Evolutionary conservation across 805 yeast species (phyloP).

Genomic region (Myxozyma kluyveri): DNA sequence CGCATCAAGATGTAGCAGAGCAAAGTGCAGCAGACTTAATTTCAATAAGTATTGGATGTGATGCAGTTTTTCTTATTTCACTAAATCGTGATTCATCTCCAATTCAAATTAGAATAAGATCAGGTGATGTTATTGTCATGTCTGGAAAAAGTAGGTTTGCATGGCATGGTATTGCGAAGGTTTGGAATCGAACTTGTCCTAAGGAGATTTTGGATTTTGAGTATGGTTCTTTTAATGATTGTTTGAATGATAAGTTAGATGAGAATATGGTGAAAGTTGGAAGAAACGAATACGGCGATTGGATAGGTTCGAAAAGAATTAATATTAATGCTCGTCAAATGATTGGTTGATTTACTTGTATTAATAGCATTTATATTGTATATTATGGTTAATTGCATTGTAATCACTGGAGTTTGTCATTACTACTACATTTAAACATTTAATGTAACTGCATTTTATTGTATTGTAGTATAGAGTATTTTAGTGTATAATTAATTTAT

Average conservation of each 20-base stretch:
- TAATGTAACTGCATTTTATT: too few relatives aligned
- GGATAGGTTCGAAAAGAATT: slow-evolving; percentile 41
- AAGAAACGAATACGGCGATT: slow-evolving; percentile 29
- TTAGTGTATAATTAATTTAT: too few relatives aligned
- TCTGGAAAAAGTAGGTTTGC: slow-evolving; percentile 43
- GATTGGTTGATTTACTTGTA: slow-evolving; percentile 33
- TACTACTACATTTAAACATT: too few relatives aligned
- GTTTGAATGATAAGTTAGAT: neutral
- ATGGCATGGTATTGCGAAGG: slow-evolving; percentile 45
- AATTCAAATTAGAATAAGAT: slow-evolving; percentile 38
- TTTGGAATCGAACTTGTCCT: slow-evolving; percentile 40
- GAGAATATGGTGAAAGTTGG: slow-evolving; percentile 9
- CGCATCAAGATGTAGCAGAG: slow-evolving; percentile 48
- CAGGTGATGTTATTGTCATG: slow-evolving; percentile 46
- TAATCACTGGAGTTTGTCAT: too few relatives aligned
- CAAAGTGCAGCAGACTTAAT: slow-evolving; percentile 39
- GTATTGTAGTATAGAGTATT: too few relatives aligned
- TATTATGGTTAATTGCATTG: too few relatives aligned
- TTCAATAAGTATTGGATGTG: slow-evolving; percentile 43
- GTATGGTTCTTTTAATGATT: neutral
- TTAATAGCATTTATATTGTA: too few relatives aligned
- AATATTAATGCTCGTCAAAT: slow-evolving; percentile 45
- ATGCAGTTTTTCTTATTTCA: slow-evolving; percentile 38
- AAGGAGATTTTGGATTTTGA: slow-evolving; percentile 27
- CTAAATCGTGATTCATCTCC: slow-evolving; percentile 33